Evolutionary conservation across 768 basidiomycete genomes (phyloP).

Genomic region (Agrocybe praecox): DNA sequence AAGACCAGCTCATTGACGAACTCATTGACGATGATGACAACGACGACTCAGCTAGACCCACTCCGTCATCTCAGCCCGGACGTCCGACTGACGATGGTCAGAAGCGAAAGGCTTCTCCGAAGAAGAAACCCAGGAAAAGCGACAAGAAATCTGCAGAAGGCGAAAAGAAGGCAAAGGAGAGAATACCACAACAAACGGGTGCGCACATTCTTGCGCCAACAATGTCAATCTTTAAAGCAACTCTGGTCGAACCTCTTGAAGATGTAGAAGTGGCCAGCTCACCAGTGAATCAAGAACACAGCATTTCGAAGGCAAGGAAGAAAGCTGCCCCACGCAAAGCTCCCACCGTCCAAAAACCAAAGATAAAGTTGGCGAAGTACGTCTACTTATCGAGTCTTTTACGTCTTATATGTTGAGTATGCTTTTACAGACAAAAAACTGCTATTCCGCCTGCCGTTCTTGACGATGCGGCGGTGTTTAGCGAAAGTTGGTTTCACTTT

Average conservation of each 20-base stretch:
- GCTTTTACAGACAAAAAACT: constrained; percentile 30
- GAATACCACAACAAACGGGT: constrained; percentile 34
- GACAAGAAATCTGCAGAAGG: constrained; percentile 46
- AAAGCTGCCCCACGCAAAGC: constrained; percentile 49
- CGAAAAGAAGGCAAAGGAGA: constrained; percentile 51
- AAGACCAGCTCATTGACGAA: constrained; percentile 83
- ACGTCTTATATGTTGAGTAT: constrained; percentile 10
- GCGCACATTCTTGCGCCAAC: constrained; percentile 39
- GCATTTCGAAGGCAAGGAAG: constrained; percentile 50
- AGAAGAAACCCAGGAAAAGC: constrained; percentile 55
- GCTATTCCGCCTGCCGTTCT: constrained; percentile 36
- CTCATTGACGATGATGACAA: constrained; percentile 56
- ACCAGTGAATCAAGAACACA: constrained; percentile 23
- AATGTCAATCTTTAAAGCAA: constrained; percentile 44
- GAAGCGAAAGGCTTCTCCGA: constrained; percentile 53
- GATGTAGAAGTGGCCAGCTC: constrained; percentile 29
- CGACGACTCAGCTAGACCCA: constrained; percentile 32
- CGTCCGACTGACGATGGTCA: constrained; percentile 36
- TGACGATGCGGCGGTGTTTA: constrained; percentile 56
- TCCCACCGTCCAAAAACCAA: constrained; percentile 36
- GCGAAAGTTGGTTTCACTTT: constrained; percentile 53
- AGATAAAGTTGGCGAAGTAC: constrained; percentile 37
- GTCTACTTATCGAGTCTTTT: constrained; percentile 12
- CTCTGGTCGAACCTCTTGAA: constrained; percentile 38
- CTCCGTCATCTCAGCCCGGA: constrained; percentile 28